Base-by-base conservation (phyloP, 139 green algal genomes). In the Desmodesmus armatus region DNA sequence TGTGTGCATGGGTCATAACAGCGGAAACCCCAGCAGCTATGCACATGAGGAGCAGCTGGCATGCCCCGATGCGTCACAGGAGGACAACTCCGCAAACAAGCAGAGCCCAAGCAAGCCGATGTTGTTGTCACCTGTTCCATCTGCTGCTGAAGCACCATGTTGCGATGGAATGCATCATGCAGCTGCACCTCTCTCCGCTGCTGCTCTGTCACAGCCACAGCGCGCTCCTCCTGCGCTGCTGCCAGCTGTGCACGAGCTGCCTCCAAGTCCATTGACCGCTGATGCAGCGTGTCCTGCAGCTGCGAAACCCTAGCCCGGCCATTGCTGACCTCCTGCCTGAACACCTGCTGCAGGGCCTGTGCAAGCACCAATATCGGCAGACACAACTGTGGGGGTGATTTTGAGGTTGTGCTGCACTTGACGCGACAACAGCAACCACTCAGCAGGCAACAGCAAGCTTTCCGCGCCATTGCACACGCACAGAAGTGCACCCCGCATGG, bases 111-210 rank as follows among this genome's bases (percentile, higher is more conserved):
- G n/a, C n/a, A n/a, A n/a, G n/a, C n/a, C n/a, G n/a, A n/a, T n/a
- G n/a, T n/a, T n/a, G n/a, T n/a, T n/a, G n/a, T n/a, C 39, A 82
- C 76, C 76, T 82, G 76, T 7, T 82, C 19, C 55, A 82, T 5
- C 76, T 82, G 53, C 55, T 82, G 76, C 29, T n/a, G 37, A 5
- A 41, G 5, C 13, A 23, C 55, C 19, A 21, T 13, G 2, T 55
- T 67, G 33, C 41, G 58, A 9, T 73, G 76, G 25, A 55, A 5
- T 15, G 15, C 11, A 39, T 53, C 37, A 21, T 73, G 35, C 55
- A 82, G 39, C 35, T 58, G 33, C 3, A 27, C 37, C 27, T 55
- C n/a, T 1, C 55, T 53, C 55, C 72, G n/a, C 25, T 51, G 27
- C 23, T 43, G 33, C 19, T 72, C 25, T 21, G 13, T 15, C 25